Evolutionary conservation across 225 moss, liverwort and hornwort species (phyloP).

Genomic region (Physcomitrellopsis africana): DNA sequence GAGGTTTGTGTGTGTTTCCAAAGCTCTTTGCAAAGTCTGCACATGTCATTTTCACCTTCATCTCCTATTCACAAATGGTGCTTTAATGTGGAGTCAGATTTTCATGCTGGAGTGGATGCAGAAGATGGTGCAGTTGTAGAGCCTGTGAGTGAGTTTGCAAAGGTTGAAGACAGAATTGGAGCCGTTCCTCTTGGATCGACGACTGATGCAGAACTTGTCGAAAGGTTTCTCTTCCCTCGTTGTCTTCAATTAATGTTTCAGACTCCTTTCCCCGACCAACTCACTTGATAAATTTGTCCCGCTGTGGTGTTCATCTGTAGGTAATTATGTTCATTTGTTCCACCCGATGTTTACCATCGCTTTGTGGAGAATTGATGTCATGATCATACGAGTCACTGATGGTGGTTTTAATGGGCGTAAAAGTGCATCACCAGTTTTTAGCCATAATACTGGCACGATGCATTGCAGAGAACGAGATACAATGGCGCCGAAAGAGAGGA

Average conservation of each 20-base stretch:
- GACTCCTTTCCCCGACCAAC: background rate
- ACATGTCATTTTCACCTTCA: background rate
- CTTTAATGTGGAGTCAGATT: conserved; percentile 14
- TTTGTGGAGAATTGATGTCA: background rate
- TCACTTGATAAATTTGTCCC: background rate
- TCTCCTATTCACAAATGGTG: background rate
- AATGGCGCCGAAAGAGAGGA: conserved; percentile 54
- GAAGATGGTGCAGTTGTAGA: conserved; percentile 19
- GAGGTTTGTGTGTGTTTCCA: background rate
- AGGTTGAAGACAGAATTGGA: conserved; percentile 44
- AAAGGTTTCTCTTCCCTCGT: conserved; percentile 33
- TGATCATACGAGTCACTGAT: conserved; percentile 1
- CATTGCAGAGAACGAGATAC: conserved; percentile 64
- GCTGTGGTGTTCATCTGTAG: background rate
- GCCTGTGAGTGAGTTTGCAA: conserved; percentile 14
- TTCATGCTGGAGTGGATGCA: conserved; percentile 34
- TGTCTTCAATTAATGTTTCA: background rate
- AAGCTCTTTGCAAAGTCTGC: background rate
- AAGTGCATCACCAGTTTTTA: background rate
- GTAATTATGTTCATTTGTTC: background rate
- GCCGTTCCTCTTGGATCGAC: conserved; percentile 46
- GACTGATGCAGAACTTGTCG: conserved; percentile 40
- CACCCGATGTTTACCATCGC: background rate
- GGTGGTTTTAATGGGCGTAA: background rate
- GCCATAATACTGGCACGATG: conserved; percentile 6